phyloP scores from a whole-genome alignment of 2,329 filamentous ascomycete species.

The Botryotinia globosa region DNA sequence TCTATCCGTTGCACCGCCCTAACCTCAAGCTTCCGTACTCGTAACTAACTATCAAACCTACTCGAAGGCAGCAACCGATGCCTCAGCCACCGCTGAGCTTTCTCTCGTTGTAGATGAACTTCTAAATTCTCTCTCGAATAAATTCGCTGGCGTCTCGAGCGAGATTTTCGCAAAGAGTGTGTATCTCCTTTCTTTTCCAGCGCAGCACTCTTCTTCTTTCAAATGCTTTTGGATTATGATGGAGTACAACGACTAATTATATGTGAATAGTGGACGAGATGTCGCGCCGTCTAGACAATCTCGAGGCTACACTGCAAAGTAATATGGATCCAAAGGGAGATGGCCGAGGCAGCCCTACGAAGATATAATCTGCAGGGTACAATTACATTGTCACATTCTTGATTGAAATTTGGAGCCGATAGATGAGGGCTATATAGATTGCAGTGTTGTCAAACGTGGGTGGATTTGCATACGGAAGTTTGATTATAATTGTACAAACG shows the following conservation, averaged over 20 bases:
- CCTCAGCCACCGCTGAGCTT: constrained; percentile 36
- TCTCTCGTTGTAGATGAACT: constrained; percentile 74
- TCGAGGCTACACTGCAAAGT: constrained; percentile 47
- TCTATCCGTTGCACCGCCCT: neutral
- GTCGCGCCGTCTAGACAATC: constrained; percentile 77
- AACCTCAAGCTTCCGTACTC: constrained; percentile 4
- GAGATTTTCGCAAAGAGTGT: constrained; percentile 87
- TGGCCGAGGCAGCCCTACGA: constrained; percentile 34
- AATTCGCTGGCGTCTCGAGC: constrained; percentile 79
- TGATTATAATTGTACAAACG: neutral
- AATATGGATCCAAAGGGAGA: constrained; percentile 28
- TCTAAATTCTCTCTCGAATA: constrained; percentile 77
- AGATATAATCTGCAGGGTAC: constrained; percentile 21
- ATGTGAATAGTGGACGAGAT: constrained; percentile 79
- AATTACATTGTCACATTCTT: neutral
- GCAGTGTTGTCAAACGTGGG: neutral
- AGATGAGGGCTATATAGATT: constrained; percentile 1
- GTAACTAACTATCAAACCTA: neutral
- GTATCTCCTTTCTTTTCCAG: constrained; percentile 33
- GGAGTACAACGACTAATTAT: constrained; percentile 1
- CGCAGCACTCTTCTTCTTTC: neutral
- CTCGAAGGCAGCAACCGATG: constrained; percentile 29
- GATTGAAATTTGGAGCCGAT: neutral
- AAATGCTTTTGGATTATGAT: neutral
- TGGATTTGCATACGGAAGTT: constrained; percentile 2